Base-by-base conservation (phyloP, 306 rosid genomes). In the Echinosophora koreensis region DNA sequence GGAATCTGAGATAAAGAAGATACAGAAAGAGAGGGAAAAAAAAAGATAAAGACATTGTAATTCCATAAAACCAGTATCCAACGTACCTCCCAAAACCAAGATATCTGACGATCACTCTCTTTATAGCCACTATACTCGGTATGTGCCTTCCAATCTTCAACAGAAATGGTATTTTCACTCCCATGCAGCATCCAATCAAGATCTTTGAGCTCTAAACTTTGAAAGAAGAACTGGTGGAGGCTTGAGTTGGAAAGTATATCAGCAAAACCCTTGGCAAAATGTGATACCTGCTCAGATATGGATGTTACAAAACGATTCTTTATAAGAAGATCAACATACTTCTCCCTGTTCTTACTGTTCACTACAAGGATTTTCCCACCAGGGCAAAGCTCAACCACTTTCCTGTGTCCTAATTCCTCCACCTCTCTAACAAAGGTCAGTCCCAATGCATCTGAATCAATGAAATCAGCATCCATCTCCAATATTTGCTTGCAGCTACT, bases 11-110 rank as follows among this genome's bases (percentile, higher is more conserved):
- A 56, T 56, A 54, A n/a, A 12, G 32, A 16, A 8, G 34, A 46
- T 11, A 41, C 0, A 5, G 34, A 0, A 17, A 47, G 14, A 34
- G 10, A 15, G 37, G 9, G 5, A 49, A 16, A 18, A 34, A 0
- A 14, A 38, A 44, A 22, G 7, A 34, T 77, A 46, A 67, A 61
- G 55, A 54, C 18, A 69, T 2, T 9, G 44, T 35, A 52, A 63
- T 71, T 82, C 54, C 79, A 71, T 59, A 74, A 69, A 73, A 54
- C n/a, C 32, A 74, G 71, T 79, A 77, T 39, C 71, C 17, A 30
- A 79, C 82, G 15, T 82, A 90, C 98, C 97, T 92, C 83, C 97
- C 97, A 94, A 87, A 94, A 94, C 98, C 98, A 94, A 46, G 74
- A 77, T 76, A 95, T 92, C 60, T 90, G 96, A 80, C 62, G 28